Evolutionary conservation across 805 yeast species (phyloP).

Genomic region (Cyberlindnera saturnus): DNA sequence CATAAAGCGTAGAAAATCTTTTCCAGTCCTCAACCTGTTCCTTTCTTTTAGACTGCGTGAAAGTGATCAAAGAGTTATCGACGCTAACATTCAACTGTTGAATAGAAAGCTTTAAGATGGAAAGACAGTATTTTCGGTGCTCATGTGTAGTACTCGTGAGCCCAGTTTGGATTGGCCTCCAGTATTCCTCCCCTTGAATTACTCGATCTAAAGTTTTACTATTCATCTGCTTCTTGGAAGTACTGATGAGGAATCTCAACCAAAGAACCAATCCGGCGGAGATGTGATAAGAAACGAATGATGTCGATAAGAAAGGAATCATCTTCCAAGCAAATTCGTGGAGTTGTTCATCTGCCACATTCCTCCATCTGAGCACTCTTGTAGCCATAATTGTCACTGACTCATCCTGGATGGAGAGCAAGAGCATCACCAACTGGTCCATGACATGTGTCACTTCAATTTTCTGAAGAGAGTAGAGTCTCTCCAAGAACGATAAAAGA

Average conservation of each 20-base stretch:
- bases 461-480: slow-evolving; percentile 8
- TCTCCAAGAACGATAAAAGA: slow-evolving; percentile 11
- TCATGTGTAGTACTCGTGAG: slow-evolving; percentile 55
- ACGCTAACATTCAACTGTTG: slow-evolving; percentile 33
- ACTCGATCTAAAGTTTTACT: slow-evolving; percentile 1
- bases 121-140: slow-evolving; percentile 59
- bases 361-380: slow-evolving; percentile 50
- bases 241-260: slow-evolving; percentile 42
- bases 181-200: slow-evolving; percentile 32
- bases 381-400: slow-evolving; percentile 32
- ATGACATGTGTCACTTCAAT: slow-evolving; percentile 8
- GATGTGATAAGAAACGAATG: slow-evolving; percentile 25
- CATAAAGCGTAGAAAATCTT: slow-evolving; percentile 66
- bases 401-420: slow-evolving; percentile 33
- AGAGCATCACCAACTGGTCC: slow-evolving; percentile 27
- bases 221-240: slow-evolving; percentile 6
- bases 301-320: slow-evolving; percentile 31
- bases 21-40: slow-evolving; percentile 54
- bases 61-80: slow-evolving; percentile 24
- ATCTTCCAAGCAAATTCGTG: slow-evolving; percentile 40
- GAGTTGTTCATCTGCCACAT: slow-evolving; percentile 18
- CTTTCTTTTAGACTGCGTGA: slow-evolving; percentile 6
- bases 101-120: slow-evolving; percentile 58
- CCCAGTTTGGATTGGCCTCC: slow-evolving; percentile 54
- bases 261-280: slow-evolving; percentile 47